phyloP scores from a whole-genome alignment of 495 filamentous ascomycete genomes.

The Poronia punctata region DNA sequence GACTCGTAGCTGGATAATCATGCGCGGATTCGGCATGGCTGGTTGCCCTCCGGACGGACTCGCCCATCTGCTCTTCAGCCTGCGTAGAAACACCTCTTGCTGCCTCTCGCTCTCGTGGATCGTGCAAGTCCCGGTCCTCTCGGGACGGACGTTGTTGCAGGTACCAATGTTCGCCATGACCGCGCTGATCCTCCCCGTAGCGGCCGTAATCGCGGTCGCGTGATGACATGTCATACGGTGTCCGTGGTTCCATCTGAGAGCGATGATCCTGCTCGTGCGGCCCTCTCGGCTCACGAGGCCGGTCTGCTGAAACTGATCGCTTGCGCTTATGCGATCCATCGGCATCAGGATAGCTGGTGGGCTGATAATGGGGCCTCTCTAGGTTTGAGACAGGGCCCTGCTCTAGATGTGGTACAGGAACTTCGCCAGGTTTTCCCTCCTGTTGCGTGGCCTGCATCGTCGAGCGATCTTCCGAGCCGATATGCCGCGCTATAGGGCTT shows the following conservation, averaged over 20 bases:
- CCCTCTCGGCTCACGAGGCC: conserved; percentile 31
- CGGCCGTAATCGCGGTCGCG: conserved; percentile 38
- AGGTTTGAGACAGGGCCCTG: conserved; percentile 26
- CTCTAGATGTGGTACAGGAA: conserved; percentile 24
- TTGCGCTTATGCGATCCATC: conserved; percentile 49
- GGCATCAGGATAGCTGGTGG: conserved; percentile 28
- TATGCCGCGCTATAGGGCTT: conserved; percentile 20
- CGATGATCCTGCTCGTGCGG: conserved; percentile 19
- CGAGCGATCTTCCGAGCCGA: conserved; percentile 20
- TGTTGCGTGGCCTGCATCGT: conserved; percentile 14
- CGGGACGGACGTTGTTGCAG: conserved; percentile 25
- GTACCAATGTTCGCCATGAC: conserved; percentile 39
- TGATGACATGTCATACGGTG: conserved; percentile 29
- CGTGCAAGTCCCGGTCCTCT: conserved; percentile 38
- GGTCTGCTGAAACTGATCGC: conserved; percentile 36
- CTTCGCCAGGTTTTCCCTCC: conserved; percentile 28
- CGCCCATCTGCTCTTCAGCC: conserved; percentile 40
- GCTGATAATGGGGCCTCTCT: conserved; percentile 31
- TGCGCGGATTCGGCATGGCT: conserved; percentile 31
- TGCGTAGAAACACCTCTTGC: conserved; percentile 32
- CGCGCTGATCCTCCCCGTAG: conserved; percentile 34
- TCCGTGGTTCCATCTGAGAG: conserved; percentile 34
- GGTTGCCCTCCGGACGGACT: conserved; percentile 31
- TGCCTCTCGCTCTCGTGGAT: conserved; percentile 35
- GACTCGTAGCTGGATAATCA: conserved; percentile 41